Evolutionary conservation across 495 filamentous ascomycete genomes (phyloP), one percentile per base, ranked within the genome.

Genomic region (Rhizodiscina lignyota): DNA sequence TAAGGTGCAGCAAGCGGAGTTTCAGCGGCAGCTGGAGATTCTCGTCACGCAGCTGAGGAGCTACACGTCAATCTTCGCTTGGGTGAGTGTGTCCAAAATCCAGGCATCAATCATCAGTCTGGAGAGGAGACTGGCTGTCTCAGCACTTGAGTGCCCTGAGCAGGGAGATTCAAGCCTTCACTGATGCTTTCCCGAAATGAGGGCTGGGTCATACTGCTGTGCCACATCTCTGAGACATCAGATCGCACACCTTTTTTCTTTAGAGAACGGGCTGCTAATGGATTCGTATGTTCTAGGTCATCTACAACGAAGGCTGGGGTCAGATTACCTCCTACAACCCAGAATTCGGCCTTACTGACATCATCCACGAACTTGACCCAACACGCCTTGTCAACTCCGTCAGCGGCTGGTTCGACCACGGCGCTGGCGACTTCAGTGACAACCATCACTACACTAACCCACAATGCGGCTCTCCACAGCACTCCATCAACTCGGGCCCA

Each of bases 291-390:
- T n/a, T n/a, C n/a, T 26, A 71, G 67, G 50, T 76, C 24, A 68
- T 80, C 41, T 80, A 80, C 49, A 80, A 80, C 48, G 75, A 80
- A 47, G 74, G 73, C 21, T 80, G 75, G 75, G 74, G 71, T 5
- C 75, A 80, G 39, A n/a, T n/a, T n/a, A 49, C 63, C 17, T 58
- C 38, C 1, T 33, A 58, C n/a, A 27, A 17, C 2, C 70, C 72
- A 1, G 72, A 78, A 40, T 64, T 68, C 16, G 53, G 47, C 6
- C 47, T 79, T 12, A 72, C 72, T 0, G 57, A 63, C 1, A 53
- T 58, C 0, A 55, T 80, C 24, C 56, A 56, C 29, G 35, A 54
- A 36, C 51, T 77, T 2, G 75, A 80, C 47, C 70, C 74, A 0
- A 77, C 67, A 0, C 50, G 74, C 11, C 60, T 80, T 6, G 53